A percentile compares a stretch with the other conserved stretches of the same genome.
These are phyloP conservation scores for Vaccinium macrocarpon DNA, from an alignment of 148 eudicot genomes.

Conservation along the genomic window DNA sequence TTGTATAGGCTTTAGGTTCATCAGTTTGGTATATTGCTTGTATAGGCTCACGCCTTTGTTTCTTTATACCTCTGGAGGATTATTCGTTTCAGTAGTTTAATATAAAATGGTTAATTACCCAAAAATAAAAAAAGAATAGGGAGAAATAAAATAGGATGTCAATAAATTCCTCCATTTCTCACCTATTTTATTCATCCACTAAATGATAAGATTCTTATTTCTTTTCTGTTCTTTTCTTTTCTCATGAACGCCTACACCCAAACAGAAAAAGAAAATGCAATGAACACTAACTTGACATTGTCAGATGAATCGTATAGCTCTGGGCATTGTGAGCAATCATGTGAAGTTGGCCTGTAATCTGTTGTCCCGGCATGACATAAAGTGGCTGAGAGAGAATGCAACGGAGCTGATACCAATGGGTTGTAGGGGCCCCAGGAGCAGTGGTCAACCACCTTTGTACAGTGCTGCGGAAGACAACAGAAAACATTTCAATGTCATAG, in stretches of 20 bases:
- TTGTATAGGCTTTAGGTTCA: no score
- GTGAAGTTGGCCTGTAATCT: slow-evolving; percentile 80
- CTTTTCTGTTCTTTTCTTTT: background rate
- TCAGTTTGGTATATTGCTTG: no score
- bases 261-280: background rate
- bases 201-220: background rate
- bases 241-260: background rate
- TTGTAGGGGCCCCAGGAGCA: slow-evolving; percentile 98
- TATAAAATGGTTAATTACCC: no score
- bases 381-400: slow-evolving; percentile 87
- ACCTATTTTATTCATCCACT: background rate
- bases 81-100: no score
- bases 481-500: background rate
- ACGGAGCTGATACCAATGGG: slow-evolving; percentile 97
- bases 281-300: slow-evolving; percentile 66
- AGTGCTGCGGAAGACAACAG: slow-evolving; percentile 39
- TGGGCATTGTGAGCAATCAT: slow-evolving; percentile 95
- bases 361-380: slow-evolving; percentile 96
- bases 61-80: no score
- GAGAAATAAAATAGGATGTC: background rate
- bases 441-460: slow-evolving; percentile 97
- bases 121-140: no score
- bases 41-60: no score
- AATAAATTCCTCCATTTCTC: background rate
- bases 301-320: slow-evolving; percentile 85